Evolutionary conservation across 148 eudicot species (phyloP).

Genomic region (Camellia lanceoleosa): DNA sequence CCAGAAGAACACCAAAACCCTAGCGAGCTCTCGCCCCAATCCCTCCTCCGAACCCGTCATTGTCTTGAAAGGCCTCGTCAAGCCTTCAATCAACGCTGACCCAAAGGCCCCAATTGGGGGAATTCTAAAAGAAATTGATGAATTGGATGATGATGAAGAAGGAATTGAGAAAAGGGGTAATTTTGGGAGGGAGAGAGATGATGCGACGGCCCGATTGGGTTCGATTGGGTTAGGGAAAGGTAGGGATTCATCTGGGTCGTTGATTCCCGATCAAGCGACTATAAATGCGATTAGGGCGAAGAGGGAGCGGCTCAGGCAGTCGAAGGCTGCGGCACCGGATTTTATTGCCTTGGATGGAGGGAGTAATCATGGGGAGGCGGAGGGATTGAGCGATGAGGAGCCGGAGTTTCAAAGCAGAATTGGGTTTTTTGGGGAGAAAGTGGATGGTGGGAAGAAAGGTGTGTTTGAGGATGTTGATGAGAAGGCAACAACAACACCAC

Average conservation of each 20-base stretch:
- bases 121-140: conserved; percentile 15
- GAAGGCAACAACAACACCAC: conserved; percentile 10
- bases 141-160: conserved; percentile 20
- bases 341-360: conserved; percentile 79
- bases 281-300: conserved; percentile 65
- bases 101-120: background rate
- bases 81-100: conserved; percentile 28
- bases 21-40: conserved; percentile 37
- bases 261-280: conserved; percentile 51
- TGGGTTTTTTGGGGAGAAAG: conserved; percentile 62
- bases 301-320: conserved; percentile 68
- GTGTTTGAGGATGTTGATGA: conserved; percentile 74
- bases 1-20: conserved; percentile 75
- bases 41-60: conserved; percentile 59
- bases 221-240: conserved; percentile 36
- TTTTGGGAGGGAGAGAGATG: conserved; percentile 30
- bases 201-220: conserved; percentile 27
- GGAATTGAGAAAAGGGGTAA: conserved; percentile 11
- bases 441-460: conserved; percentile 51
- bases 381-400: conserved; percentile 95
- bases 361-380: conserved; percentile 88
- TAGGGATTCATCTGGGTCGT: background rate
- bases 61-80: conserved; percentile 62
- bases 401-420: conserved; percentile 84
- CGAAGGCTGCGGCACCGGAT: conserved; percentile 73